phyloP scores from a whole-genome alignment of 495 filamentous ascomycete species.

The Aspergillus affinis region DNA sequence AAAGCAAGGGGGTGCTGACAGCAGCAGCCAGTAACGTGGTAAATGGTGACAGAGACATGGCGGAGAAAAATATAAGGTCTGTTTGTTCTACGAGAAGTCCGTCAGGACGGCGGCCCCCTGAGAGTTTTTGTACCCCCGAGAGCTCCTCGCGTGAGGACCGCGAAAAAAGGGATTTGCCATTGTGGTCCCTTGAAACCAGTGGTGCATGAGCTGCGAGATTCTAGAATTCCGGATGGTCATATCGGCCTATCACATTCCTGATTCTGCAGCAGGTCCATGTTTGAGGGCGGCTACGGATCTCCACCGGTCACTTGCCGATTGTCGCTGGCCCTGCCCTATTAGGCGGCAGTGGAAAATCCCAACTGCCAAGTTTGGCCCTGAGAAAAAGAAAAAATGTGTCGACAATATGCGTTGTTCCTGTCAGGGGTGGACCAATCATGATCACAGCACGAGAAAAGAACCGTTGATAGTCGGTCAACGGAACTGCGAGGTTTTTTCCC shows the following conservation, averaged over 20 bases:
- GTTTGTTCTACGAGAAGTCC: background rate
- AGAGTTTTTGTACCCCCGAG: background rate
- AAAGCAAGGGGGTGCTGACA: constrained; percentile 1
- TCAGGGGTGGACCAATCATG: background rate
- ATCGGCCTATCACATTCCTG: background rate
- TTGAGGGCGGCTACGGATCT: background rate
- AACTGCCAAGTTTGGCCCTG: background rate
- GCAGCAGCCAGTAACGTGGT: background rate
- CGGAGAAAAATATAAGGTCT: background rate
- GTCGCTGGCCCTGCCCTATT: background rate
- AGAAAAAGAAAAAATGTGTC: background rate
- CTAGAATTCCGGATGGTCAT: background rate
- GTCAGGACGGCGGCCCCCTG: background rate
- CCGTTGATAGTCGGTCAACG: background rate
- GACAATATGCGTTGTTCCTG: background rate
- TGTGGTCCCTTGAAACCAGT: background rate
- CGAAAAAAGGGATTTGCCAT: background rate
- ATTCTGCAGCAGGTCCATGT: background rate
- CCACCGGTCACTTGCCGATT: background rate
- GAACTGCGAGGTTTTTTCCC: background rate
- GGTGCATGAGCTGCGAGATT: background rate
- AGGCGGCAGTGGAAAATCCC: background rate
- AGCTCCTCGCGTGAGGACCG: background rate
- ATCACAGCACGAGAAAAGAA: background rate
- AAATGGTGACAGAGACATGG: background rate